Evolutionary conservation across 2,329 filamentous ascomycete species (phyloP), one percentile per base, ranked within the genome.

Genomic region (Helotiales sp.): DNA sequence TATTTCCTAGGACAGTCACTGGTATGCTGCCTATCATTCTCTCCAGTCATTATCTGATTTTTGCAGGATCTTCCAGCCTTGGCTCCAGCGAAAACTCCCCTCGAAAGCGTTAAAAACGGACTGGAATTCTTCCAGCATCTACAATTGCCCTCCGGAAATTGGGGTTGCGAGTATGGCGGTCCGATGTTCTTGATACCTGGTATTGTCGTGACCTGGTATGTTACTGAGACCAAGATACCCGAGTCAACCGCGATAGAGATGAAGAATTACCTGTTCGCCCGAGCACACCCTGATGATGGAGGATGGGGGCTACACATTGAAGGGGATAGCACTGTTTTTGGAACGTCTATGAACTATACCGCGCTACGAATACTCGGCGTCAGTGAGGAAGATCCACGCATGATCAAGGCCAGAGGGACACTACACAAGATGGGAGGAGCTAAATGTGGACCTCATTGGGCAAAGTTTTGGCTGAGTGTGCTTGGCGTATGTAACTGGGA

Each of bases 301-400:
- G 95, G 95, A 6, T 99, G 95, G 95, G 95, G 95, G 0, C 77
- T 99, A 34, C 95, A 99, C 67, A 96, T 96, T 55, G 95, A 99
- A 73, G 95, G 87, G 17, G 89, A 96, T 66, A 96, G 90, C 70
- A 92, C 90, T 0, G 92, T 93, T 15, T 96, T 99, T 65, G 95
- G 95, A 10, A 97, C 91, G 0, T 79, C 84, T 0, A 83, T 98
- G 80, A 98, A 96, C 72, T 99, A 99, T 72, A 87, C 87, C 0
- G 79, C 82, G 1, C 76, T 98, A 62, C 86, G 95, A 31, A 77
- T 99, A 1, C 77, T 98, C 7, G 95, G 93, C 6, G 90, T 91
- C 2, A 86, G 88, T 52, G 83, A 91, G 2, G 91, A 97, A 63
- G 89, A 98, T 51, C 86, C 90, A 13, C 79, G 89, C 40, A 90